Percentiles rank a stretch among this genome's conserved stretches.
Conservation (phyloP, 331 rosid genomes). For the Malus hybrid region DNA sequence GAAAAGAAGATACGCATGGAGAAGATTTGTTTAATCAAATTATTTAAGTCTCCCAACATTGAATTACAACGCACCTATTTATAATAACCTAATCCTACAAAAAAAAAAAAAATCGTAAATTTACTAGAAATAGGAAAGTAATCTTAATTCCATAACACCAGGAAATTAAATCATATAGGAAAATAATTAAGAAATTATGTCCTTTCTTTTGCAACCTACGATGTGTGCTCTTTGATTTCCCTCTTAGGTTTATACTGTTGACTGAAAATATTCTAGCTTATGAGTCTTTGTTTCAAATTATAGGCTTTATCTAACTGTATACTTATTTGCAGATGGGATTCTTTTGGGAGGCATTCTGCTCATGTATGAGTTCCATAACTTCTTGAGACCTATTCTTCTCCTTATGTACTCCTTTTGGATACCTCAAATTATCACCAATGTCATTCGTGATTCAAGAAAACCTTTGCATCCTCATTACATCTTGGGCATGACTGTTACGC, state of each 20-base stretch:
- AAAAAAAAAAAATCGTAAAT: no score
- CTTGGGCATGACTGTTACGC: conserved; percentile 72
- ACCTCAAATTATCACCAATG: conserved; percentile 82
- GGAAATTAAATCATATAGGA: neutral
- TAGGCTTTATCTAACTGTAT: neutral
- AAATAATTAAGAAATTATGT: neutral
- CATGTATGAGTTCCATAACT: conserved; percentile 88
- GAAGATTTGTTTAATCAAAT: no score
- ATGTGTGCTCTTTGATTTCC: neutral
- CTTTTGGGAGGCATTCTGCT: conserved; percentile 90
- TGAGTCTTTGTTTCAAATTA: conserved; percentile 15
- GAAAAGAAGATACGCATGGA: no score
- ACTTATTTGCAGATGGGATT: conserved; percentile 75
- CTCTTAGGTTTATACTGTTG: neutral
- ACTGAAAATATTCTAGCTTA: neutral
- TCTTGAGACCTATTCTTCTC: conserved; percentile 67
- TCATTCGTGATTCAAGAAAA: conserved; percentile 83
- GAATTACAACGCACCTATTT: no score
- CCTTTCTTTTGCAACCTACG: neutral
- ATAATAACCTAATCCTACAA: no score
- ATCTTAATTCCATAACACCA: no score
- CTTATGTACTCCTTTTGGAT: conserved; percentile 84
- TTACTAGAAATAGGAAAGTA: no score
- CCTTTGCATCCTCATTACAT: conserved; percentile 91
- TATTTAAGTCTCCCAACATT: no score